A percentile compares a stretch with the other conserved stretches of the same genome.
Evolutionary conservation across 768 basidiomycete genomes (phyloP).

Genomic region (Glaciozyma martinii): DNA sequence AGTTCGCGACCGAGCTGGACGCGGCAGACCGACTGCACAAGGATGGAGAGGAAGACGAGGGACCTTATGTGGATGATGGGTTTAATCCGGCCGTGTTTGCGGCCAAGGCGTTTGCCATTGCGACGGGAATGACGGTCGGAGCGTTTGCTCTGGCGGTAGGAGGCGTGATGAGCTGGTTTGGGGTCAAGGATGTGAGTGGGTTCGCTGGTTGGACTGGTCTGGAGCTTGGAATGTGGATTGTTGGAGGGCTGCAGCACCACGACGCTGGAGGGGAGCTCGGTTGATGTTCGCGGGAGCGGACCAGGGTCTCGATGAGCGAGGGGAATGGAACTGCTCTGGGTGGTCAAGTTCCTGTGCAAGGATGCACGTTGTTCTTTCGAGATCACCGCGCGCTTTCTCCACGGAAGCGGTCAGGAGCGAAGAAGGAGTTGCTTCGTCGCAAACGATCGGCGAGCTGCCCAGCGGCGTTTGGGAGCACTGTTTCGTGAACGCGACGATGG

Average conservation of each 20-base stretch:
- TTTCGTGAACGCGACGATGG: too few species aligned
- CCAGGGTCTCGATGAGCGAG: too few species aligned
- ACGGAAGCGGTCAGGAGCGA: too few species aligned
- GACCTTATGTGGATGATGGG: conserved; percentile 11
- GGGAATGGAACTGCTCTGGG: too few species aligned
- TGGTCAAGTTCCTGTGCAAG: too few species aligned
- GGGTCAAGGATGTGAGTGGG: conserved; percentile 18
- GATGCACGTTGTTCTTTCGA: too few species aligned
- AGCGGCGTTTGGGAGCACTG: too few species aligned
- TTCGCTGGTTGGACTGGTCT: background rate
- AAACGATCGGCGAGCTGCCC: too few species aligned
- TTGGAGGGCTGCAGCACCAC: background rate
- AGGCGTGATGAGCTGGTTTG: conserved; percentile 18
- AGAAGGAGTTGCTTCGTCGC: too few species aligned
- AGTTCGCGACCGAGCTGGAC: conserved; percentile 14
- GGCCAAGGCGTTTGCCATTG: conserved; percentile 28
- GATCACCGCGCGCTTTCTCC: too few species aligned
- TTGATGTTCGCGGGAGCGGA: too few species aligned
- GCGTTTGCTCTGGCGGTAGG: conserved; percentile 15
- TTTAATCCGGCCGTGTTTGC: conserved; percentile 31
- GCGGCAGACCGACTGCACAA: conserved; percentile 21
- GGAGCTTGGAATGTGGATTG: background rate
- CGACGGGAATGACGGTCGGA: conserved; percentile 14
- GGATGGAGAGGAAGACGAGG: conserved; percentile 6
- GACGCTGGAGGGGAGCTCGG: background rate